Evolutionary conservation across 1,139 yeast genomes (phyloP).

Genomic region (Insectozyma bohioensis): DNA sequence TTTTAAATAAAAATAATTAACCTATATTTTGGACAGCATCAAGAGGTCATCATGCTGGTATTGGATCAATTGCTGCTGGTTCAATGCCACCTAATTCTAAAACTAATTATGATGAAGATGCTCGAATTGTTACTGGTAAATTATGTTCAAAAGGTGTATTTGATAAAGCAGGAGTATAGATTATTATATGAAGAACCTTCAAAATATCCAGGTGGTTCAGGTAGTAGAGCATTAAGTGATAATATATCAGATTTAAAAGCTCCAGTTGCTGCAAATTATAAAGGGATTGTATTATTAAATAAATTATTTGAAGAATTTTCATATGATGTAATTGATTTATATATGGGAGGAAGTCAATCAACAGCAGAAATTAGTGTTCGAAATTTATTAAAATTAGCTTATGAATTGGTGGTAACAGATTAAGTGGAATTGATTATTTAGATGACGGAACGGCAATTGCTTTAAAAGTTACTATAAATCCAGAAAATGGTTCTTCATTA

Average conservation of each 20-base stretch:
- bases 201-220: slow-evolving; percentile 47
- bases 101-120: slow-evolving; percentile 46
- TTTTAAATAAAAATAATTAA: slow-evolving; percentile 30
- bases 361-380: slow-evolving; percentile 46
- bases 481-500: slow-evolving; percentile 35
- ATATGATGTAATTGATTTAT: slow-evolving; percentile 34
- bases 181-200: slow-evolving; percentile 44
- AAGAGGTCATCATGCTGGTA: slow-evolving; percentile 50
- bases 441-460: slow-evolving; percentile 48
- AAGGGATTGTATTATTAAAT: slow-evolving; percentile 36
- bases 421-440: slow-evolving; percentile 39
- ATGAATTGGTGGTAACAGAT: slow-evolving; percentile 31
- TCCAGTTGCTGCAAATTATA: slow-evolving; percentile 44
- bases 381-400: slow-evolving; percentile 35
- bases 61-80: slow-evolving; percentile 47
- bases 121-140: slow-evolving; percentile 41
- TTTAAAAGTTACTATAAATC: slow-evolving; percentile 33
- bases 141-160: slow-evolving; percentile 37
- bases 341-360: slow-evolving; percentile 44
- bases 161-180: slow-evolving; percentile 39
- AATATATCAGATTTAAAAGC: slow-evolving; percentile 46
- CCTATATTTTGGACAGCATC: slow-evolving; percentile 49
- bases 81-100: slow-evolving; percentile 50
- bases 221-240: slow-evolving; percentile 42
- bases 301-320: slow-evolving; percentile 33